These are phyloP conservation scores for Syzygium oleosum DNA, from an alignment of 345 rosid genomes.

Conservation along the genomic window DNA sequence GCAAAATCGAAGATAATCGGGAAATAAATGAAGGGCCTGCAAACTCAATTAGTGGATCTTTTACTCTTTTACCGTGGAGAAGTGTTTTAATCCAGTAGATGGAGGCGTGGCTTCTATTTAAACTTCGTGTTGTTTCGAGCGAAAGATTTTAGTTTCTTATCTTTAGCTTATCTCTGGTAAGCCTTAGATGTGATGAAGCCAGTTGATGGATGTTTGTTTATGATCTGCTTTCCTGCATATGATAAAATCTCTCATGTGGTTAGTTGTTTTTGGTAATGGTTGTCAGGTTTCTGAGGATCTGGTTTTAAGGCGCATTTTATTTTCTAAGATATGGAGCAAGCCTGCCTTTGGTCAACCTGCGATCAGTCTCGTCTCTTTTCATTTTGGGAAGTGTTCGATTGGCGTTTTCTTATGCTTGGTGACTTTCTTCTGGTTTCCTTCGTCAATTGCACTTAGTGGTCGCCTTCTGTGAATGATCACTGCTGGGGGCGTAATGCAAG, in stretches of 20 bases:
- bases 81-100: not conserved
- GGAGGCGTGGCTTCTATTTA: not conserved
- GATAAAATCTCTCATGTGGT: not conserved
- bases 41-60: not conserved
- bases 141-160: not conserved
- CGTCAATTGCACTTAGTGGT: conserved; percentile 78
- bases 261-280: conserved; percentile 4
- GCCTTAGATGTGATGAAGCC: not conserved
- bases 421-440: conserved; percentile 68
- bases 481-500: conserved; percentile 55
- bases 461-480: conserved; percentile 22
- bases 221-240: not conserved
- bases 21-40: not conserved
- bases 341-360: conserved; percentile 49
- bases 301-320: conserved; percentile 28
- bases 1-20: not conserved
- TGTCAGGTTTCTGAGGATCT: conserved; percentile 43
- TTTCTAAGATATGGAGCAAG: conserved; percentile 62
- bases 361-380: conserved; percentile 45
- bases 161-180: not conserved
- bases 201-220: not conserved
- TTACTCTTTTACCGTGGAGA: not conserved
- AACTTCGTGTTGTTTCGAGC: not conserved
- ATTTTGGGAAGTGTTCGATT: conserved; percentile 76
- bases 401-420: conserved; percentile 66